Base-by-base conservation (phyloP, 345 rosid genomes). In the Euphorbia tirucalli region DNA sequence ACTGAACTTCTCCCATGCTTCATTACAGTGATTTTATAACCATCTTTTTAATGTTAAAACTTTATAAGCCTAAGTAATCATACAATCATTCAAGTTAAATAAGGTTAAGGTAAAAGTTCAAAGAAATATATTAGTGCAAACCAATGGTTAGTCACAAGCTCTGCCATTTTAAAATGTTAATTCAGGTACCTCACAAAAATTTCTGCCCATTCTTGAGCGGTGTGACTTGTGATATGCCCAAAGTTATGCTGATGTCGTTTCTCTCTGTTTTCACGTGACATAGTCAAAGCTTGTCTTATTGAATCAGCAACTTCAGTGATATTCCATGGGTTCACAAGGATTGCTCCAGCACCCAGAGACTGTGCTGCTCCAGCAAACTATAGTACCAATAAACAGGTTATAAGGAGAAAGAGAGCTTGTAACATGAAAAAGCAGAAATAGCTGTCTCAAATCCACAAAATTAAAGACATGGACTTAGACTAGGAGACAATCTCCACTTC, bases 311-410 rank as follows among this genome's bases (percentile, higher is more conserved):
- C 99, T 86, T 96, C 99, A 44, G 96, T 96, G 65, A 96, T 96
- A 86, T 96, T 96, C 99, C 99, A 96, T 55, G 99, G 99, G 74
- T 93, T 96, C 78, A 96, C 97, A 61, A 96, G 88, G 75, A 96
- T 87, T 64, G 99, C 98, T 71, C 99, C 99, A 77, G 99, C 99
- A 58, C 99, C 99, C 27, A 96, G 85, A 69, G 98, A 93, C 79
- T 96, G 99, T 73, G 99, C 99, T 57, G 99, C 99, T 66, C 99
- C 99, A 54, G 99, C 98, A 85, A 93, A 96, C 99, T 96, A 77
- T 64, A 79, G 52, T 66, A 63, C 69, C 55, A 68, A 71, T 16
- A 56, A 9, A 13, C 9, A 61, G 25, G 31, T 50, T 60, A 18
- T 21, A 64, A 72, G 30, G 56, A 39, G 44, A 11, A 61, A 19